Percentiles rank a stretch among this genome's conserved stretches.
These are phyloP conservation scores for Chaetomium cochliodes DNA, from an alignment of 495 filamentous ascomycete genomes.

Conservation along the genomic window DNA sequence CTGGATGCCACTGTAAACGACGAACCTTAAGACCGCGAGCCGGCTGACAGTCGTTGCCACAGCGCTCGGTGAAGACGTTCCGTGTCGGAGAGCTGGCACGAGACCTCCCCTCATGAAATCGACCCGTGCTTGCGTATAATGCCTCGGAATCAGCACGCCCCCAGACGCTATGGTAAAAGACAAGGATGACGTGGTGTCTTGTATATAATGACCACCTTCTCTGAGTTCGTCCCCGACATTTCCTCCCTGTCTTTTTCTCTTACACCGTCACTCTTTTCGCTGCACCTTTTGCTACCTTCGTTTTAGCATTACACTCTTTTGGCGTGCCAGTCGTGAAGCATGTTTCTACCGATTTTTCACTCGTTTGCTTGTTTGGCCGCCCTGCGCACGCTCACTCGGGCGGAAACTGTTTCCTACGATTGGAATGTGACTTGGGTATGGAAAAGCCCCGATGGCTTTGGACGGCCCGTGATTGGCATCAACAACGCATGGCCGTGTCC, in stretches of 20 bases:
- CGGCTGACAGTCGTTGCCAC: too few relatives aligned
- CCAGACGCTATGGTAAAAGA: too few relatives aligned
- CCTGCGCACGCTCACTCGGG: constrained; percentile 28
- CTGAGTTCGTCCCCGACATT: too few relatives aligned
- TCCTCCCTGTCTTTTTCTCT: not conserved
- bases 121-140: too few relatives aligned
- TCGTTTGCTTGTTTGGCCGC: constrained; percentile 25
- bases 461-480: constrained; percentile 72
- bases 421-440: constrained; percentile 74
- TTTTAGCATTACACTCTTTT: not conserved
- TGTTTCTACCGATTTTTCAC: constrained; percentile 23
- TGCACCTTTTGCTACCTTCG: not conserved
- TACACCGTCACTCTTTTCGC: not conserved
- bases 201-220: too few relatives aligned
- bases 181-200: not conserved
- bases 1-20: too few relatives aligned
- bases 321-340: not conserved
- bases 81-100: too few relatives aligned
- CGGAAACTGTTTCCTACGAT: constrained; percentile 41
- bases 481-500: constrained; percentile 76
- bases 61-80: too few relatives aligned
- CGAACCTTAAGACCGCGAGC: too few relatives aligned
- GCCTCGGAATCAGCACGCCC: too few relatives aligned
- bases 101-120: too few relatives aligned
- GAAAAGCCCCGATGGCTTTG: constrained; percentile 65